Conservation (phyloP, 768 basidiomycete species). For the Tulasnella sp. region DNA sequence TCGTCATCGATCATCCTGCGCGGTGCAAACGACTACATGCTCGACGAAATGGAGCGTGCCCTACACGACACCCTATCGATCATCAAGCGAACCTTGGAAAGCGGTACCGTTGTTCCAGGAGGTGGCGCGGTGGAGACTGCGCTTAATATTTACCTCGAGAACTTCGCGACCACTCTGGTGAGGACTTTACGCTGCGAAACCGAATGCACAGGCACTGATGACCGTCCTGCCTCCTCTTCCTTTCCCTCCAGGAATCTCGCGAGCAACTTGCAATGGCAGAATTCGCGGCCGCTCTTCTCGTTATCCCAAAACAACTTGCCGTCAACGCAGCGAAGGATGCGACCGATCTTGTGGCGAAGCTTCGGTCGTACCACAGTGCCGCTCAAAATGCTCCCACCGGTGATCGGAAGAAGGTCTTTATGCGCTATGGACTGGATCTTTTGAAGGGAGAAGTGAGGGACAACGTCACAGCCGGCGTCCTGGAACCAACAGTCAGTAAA, state of each 20-base stretch:
- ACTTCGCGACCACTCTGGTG: constrained; percentile 96
- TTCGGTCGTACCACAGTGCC: constrained; percentile 93
- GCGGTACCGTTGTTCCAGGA: constrained; percentile 90
- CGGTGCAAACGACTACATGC: constrained; percentile 97
- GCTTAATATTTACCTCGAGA: constrained; percentile 93
- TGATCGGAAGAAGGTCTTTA: constrained; percentile 82
- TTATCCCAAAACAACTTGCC: constrained; percentile 94
- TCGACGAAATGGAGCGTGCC: constrained; percentile 98
- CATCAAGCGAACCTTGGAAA: constrained; percentile 95
- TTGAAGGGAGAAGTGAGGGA: constrained; percentile 92
- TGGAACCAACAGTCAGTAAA: constrained; percentile 96
- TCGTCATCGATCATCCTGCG: constrained; percentile 88
- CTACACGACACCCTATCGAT: constrained; percentile 90
- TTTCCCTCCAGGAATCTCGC: constrained; percentile 68
- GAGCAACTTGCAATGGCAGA: constrained; percentile 99
- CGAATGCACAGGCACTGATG: too few relatives aligned
- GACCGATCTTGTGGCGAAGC: constrained; percentile 92
- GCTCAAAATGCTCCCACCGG: constrained; percentile 86
- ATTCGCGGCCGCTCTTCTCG: constrained; percentile 83
- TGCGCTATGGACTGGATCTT: constrained; percentile 92
- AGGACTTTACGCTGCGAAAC: constrained; percentile 31
- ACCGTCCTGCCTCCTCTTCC: not conserved
- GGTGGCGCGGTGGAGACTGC: constrained; percentile 97
- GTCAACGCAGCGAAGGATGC: constrained; percentile 99
- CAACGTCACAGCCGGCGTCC: constrained; percentile 84